Conservation (phyloP, 345 rosid species). For the Sisymbrium altissimum region DNA sequence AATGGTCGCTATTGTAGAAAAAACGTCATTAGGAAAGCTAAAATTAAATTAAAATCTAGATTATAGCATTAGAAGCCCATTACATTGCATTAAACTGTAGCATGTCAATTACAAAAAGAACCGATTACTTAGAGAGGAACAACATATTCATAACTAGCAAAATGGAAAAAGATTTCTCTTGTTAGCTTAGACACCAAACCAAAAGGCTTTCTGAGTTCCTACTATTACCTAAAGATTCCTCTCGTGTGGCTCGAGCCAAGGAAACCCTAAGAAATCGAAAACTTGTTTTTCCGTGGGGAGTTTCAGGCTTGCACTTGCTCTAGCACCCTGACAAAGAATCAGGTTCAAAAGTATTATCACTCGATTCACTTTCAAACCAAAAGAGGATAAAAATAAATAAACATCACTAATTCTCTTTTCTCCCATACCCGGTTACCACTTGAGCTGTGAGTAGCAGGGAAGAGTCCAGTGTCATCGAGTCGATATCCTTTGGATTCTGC, state of each 20-base stretch:
- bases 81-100: neutral
- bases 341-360: neutral
- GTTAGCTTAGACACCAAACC: neutral
- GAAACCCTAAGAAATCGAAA: constrained; percentile 79
- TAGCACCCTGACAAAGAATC: constrained; percentile 52
- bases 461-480: constrained; percentile 90
- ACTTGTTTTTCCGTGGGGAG: constrained; percentile 68
- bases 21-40: neutral
- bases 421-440: constrained; percentile 64
- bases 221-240: constrained; percentile 55
- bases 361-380: neutral
- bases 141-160: neutral
- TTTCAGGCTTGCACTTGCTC: constrained; percentile 58
- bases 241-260: constrained; percentile 77
- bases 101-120: neutral
- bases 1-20: neutral
- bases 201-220: neutral
- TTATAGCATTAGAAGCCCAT: neutral
- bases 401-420: neutral
- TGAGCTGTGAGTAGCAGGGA: constrained; percentile 79
- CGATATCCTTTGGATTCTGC: constrained; percentile 86
- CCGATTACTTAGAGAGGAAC: neutral
- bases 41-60: neutral
- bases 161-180: neutral
- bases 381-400: neutral